These are phyloP conservation scores for Metschnikowia amazonensis DNA, from an alignment of 805 yeast species.

Conservation along the genomic window DNA sequence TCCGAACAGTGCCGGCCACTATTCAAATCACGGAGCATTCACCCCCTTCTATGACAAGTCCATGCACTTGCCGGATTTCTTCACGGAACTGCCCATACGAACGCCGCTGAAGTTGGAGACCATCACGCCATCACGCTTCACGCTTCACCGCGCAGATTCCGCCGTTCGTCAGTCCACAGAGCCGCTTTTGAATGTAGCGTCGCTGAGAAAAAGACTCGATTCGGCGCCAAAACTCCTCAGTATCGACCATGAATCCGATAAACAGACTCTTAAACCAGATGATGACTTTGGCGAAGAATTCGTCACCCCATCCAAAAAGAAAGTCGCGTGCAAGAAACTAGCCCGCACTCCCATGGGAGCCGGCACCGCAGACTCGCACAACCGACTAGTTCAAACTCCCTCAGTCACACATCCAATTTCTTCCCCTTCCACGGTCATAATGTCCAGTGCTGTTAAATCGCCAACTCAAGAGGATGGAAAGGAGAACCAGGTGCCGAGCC, in stretches of 20 bases:
- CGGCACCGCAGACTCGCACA: conserved; percentile 8
- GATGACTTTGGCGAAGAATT: conserved; percentile 20
- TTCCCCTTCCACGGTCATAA: conserved; percentile 42
- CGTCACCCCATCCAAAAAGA: conserved; percentile 34
- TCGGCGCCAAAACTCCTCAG: conserved; percentile 28
- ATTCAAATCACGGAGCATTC: conserved; percentile 23
- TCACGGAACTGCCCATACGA: conserved; percentile 42
- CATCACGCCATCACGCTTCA: conserved; percentile 40
- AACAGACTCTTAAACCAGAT: conserved; percentile 10
- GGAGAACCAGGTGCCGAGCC: conserved; percentile 27
- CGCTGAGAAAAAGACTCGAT: conserved; percentile 6
- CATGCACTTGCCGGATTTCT: conserved; percentile 39
- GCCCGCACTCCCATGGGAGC: conserved; percentile 17
- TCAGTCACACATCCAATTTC: conserved; percentile 30
- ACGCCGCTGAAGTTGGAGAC: conserved; percentile 35
- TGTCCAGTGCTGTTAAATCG: conserved; percentile 29
- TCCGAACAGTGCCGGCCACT: conserved; percentile 19
- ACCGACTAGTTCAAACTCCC: conserved; percentile 29
- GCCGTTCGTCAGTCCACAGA: conserved; percentile 3
- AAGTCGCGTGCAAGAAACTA: conserved; percentile 24
- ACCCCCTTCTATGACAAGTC: conserved; percentile 45
- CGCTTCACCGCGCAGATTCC: conserved; percentile 12
- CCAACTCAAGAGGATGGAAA: conserved; percentile 13
- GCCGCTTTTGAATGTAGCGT: conserved; percentile 22
- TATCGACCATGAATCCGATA: conserved; percentile 32